phyloP scores from a whole-genome alignment of 2,329 filamentous ascomycete species.

The Xylariomycetidae sp. region DNA sequence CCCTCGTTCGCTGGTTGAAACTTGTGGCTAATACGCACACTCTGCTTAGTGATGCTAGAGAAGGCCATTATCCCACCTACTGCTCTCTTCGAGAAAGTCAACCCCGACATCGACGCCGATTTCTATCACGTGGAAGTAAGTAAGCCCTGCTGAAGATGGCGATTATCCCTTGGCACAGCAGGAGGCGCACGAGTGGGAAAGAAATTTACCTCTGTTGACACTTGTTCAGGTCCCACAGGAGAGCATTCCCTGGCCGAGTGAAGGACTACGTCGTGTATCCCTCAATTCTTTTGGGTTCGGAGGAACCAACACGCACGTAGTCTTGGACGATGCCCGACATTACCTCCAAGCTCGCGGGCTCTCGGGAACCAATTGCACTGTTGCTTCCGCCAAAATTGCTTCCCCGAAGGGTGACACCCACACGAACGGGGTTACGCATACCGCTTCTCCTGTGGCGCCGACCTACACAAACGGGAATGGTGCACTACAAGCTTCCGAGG shows the following conservation, averaged over 20 bases:
- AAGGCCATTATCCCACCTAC: conserved; percentile 25
- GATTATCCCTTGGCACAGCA: too few relatives aligned
- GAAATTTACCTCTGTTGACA: too few relatives aligned
- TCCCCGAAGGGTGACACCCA: conserved; percentile 1
- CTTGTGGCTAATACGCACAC: too few relatives aligned
- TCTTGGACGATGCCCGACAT: conserved; percentile 20
- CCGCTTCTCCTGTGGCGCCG: too few relatives aligned
- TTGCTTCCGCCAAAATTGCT: background rate
- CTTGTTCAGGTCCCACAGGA: conserved; percentile 15
- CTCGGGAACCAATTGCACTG: conserved; percentile 14
- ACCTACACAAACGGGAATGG: too few relatives aligned
- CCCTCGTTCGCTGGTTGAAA: too few relatives aligned
- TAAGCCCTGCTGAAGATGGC: too few relatives aligned
- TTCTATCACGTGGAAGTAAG: conserved; percentile 19
- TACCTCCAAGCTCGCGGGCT: conserved; percentile 13
- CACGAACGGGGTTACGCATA: too few relatives aligned
- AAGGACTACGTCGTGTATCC: conserved; percentile 26
- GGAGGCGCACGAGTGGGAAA: too few relatives aligned
- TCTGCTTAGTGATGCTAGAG: conserved; percentile 23
- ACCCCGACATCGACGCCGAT: conserved; percentile 18
- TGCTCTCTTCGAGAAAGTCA: conserved; percentile 20
- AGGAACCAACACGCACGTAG: conserved; percentile 20
- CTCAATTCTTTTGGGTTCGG: conserved; percentile 25
- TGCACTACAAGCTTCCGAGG: too few relatives aligned
- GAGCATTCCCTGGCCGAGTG: conserved; percentile 24